A percentile compares a stretch with the other conserved stretches of the same genome.
Evolutionary conservation across 805 yeast genomes (phyloP).

Genomic region (Lipomyces mesembrius): DNA sequence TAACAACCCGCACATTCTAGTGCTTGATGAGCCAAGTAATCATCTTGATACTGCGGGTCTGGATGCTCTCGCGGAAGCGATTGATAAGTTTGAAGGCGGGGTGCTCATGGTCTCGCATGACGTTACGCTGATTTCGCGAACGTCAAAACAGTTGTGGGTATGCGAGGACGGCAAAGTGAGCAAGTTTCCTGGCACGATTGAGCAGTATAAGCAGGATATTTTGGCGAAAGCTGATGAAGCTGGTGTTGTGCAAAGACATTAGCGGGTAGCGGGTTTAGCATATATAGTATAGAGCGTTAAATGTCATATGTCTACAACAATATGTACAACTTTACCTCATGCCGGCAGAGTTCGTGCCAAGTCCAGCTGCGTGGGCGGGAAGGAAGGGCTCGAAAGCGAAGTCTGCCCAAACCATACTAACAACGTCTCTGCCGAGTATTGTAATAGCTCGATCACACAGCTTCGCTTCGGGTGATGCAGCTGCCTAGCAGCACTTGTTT

Average conservation of each 20-base stretch:
- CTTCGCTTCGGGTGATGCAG: no score
- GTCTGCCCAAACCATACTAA: no score
- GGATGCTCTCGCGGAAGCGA: constrained; percentile 91
- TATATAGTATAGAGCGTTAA: neutral
- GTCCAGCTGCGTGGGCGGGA: no score
- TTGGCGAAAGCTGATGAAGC: constrained; percentile 73
- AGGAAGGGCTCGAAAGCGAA: no score
- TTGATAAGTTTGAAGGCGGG: constrained; percentile 90
- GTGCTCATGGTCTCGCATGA: constrained; percentile 98
- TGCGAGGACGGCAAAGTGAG: constrained; percentile 83
- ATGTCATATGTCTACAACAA: no score
- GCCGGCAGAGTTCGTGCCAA: no score
- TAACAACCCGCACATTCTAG: constrained; percentile 84
- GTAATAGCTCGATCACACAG: no score
- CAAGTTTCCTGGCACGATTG: constrained; percentile 79
- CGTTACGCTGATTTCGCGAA: constrained; percentile 84
- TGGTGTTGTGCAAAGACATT: constrained; percentile 93
- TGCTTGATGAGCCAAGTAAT: constrained; percentile 97
- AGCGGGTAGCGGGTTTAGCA: constrained; percentile 20
- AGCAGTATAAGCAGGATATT: constrained; percentile 88
- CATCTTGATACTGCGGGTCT: constrained; percentile 98
- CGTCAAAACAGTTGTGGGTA: constrained; percentile 94
- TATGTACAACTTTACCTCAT: no score
- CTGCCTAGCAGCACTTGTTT: no score
- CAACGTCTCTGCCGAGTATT: no score